phyloP scores from a whole-genome alignment of 148 eudicot genomes.

The Linanthus parryae region DNA sequence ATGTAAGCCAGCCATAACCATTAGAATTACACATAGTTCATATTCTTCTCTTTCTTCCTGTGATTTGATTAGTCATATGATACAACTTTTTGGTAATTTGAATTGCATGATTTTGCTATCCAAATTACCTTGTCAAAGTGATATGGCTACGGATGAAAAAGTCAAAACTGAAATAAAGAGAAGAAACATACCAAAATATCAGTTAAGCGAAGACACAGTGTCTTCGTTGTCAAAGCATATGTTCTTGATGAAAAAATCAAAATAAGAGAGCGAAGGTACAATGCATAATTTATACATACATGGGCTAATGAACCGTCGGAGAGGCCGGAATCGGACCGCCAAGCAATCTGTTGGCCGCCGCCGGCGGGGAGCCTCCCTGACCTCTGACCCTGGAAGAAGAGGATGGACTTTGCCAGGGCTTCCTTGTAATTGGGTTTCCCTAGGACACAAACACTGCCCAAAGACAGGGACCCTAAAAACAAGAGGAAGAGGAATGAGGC shows the following conservation, averaged over 20 bases:
- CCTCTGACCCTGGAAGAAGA: conserved; percentile 88
- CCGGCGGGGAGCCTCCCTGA: conserved; percentile 54
- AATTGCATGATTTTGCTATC: too few relatives aligned
- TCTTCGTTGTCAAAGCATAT: not conserved
- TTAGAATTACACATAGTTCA: too few relatives aligned
- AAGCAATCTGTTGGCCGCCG: conserved; percentile 33
- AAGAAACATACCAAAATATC: not conserved
- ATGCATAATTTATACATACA: too few relatives aligned
- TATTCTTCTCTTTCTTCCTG: too few relatives aligned
- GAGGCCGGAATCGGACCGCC: conserved; percentile 65
- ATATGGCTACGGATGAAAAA: too few relatives aligned
- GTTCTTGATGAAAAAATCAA: not conserved
- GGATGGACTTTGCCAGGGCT: conserved; percentile 72
- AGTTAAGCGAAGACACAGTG: too few relatives aligned
- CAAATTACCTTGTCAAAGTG: too few relatives aligned
- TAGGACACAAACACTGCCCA: conserved; percentile 12
- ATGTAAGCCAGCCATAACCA: too few relatives aligned
- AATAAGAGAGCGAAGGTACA: too few relatives aligned
- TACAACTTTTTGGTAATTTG: too few relatives aligned
- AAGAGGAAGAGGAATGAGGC: conserved; percentile 13
- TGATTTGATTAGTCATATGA: too few relatives aligned
- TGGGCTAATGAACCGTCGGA: conserved; percentile 54
- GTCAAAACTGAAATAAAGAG: not conserved
- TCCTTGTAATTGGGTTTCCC: conserved; percentile 57
- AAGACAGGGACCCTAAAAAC: conserved; percentile 10